These are phyloP conservation scores for Xylaria intraflava DNA, from an alignment of 495 filamentous ascomycete species.

Conservation along the genomic window DNA sequence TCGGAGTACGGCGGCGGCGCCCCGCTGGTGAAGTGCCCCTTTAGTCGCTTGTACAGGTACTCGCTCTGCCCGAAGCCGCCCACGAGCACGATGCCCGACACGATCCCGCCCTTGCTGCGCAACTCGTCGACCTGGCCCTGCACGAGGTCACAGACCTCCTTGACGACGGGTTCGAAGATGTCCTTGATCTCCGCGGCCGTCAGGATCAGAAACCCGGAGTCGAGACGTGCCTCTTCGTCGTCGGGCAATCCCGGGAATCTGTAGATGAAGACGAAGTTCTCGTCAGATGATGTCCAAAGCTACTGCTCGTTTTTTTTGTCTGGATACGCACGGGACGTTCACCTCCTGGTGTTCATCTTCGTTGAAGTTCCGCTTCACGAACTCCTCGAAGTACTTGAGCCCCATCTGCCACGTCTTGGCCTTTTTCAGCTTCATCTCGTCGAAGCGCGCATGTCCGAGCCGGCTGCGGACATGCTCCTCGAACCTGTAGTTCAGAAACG, in stretches of 20 bases:
- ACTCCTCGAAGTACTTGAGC: slow-evolving; percentile 58
- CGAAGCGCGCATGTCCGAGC: slow-evolving; percentile 51
- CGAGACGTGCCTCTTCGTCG: slow-evolving; percentile 53
- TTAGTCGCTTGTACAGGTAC: slow-evolving; percentile 60
- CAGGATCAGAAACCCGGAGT: slow-evolving; percentile 60
- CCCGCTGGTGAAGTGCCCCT: slow-evolving; percentile 56
- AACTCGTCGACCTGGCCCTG: slow-evolving; percentile 55
- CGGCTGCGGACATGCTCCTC: slow-evolving; percentile 57
- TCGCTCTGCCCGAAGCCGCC: slow-evolving; percentile 65
- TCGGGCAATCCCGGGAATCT: slow-evolving; percentile 66
- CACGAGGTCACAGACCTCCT: slow-evolving; percentile 55
- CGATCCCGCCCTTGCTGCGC: slow-evolving; percentile 53
- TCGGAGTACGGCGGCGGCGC: slow-evolving; percentile 62
- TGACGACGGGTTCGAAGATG: slow-evolving; percentile 61
- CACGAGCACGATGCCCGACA: slow-evolving; percentile 62
- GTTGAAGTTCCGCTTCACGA: slow-evolving; percentile 68
- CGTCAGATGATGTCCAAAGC: neutral
- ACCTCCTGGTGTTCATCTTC: slow-evolving; percentile 64
- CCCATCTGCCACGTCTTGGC: slow-evolving; percentile 68
- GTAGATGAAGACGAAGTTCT: neutral
- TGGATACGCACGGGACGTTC: slow-evolving; percentile 51
- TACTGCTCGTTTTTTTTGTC: neutral
- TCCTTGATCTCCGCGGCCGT: slow-evolving; percentile 52
- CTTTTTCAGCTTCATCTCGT: slow-evolving; percentile 54
- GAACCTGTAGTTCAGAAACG: slow-evolving; percentile 65